Evolutionary conservation across 2,329 filamentous ascomycete genomes (phyloP).

Genomic region (Rosellinia necatrix): DNA sequence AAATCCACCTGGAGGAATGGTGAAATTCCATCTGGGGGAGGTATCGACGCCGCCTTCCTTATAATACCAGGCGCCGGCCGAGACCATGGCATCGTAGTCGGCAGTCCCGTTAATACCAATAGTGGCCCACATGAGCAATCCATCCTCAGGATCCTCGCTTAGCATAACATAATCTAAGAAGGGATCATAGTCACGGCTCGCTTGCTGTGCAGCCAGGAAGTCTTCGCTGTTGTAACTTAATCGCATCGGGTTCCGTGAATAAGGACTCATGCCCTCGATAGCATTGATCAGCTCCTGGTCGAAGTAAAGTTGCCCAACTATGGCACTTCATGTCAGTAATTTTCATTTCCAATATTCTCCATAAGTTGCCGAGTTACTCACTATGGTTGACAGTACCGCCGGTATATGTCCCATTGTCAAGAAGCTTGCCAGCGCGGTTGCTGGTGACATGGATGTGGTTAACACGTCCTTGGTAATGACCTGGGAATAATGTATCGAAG

Average conservation of each 20-base stretch:
- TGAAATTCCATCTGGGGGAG: slow-evolving; percentile 27
- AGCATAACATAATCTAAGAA: slow-evolving; percentile 61
- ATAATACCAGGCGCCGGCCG: slow-evolving; percentile 31
- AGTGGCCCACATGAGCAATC: slow-evolving; percentile 57
- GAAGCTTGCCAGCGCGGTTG: slow-evolving; percentile 39
- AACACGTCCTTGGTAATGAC: slow-evolving; percentile 49
- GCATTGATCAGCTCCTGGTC: slow-evolving; percentile 57
- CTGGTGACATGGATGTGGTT: slow-evolving; percentile 45
- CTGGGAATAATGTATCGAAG: slow-evolving; percentile 50
- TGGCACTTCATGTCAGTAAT: background rate
- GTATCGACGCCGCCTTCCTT: slow-evolving; percentile 32
- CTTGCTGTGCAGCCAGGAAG: slow-evolving; percentile 50
- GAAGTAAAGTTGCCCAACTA: slow-evolving; percentile 63
- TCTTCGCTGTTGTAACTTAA: slow-evolving; percentile 57
- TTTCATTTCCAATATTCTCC: background rate
- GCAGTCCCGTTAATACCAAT: slow-evolving; percentile 51
- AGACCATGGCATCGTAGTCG: slow-evolving; percentile 28
- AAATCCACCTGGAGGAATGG: slow-evolving; percentile 24
- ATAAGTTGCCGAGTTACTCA: background rate
- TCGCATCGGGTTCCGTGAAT: slow-evolving; percentile 47
- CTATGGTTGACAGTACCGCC: slow-evolving; percentile 56
- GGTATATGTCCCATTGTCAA: slow-evolving; percentile 55
- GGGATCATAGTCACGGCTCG: slow-evolving; percentile 43
- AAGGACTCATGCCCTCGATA: slow-evolving; percentile 55
- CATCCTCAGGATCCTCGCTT: slow-evolving; percentile 54